These are phyloP conservation scores for Barnettozyma sucrosica DNA, from an alignment of 805 yeast genomes.

Conservation along the genomic window DNA sequence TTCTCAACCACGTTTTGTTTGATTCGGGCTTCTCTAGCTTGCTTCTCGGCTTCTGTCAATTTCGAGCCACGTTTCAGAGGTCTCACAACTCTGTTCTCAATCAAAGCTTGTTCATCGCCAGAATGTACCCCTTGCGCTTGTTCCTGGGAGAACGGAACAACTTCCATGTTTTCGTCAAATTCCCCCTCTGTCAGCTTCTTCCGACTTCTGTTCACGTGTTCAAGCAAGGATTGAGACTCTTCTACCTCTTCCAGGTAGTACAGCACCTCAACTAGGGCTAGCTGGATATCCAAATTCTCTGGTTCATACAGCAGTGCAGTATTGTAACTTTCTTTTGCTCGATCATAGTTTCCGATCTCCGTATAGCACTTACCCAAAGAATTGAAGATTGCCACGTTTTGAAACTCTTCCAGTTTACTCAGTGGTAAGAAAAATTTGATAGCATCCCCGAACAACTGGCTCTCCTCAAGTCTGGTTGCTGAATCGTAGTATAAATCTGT, in stretches of 20 bases:
- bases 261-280: conserved; percentile 77
- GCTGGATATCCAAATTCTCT: conserved; percentile 61
- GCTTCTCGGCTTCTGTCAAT: conserved; percentile 39
- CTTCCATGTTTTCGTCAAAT: conserved; percentile 4
- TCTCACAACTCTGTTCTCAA: conserved; percentile 16
- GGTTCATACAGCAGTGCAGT: conserved; percentile 52
- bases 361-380: conserved; percentile 73
- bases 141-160: neutral
- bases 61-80: conserved; percentile 28
- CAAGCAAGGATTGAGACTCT: conserved; percentile 47
- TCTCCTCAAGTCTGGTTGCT: conserved; percentile 65
- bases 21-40: conserved; percentile 52
- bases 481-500: conserved; percentile 73
- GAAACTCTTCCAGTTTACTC: conserved; percentile 46
- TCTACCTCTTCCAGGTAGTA: conserved; percentile 58
- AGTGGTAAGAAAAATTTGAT: conserved; percentile 57
- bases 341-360: conserved; percentile 62
- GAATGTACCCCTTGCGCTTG: neutral
- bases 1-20: conserved; percentile 51
- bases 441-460: conserved; percentile 72
- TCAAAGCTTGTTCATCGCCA: conserved; percentile 19
- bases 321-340: conserved; percentile 56
- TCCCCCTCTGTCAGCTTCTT: conserved; percentile 21
- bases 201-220: conserved; percentile 45
- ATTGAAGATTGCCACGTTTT: conserved; percentile 38